Conservation (phyloP, 768 basidiomycete genomes). For the Tylopilus plumbeoviolaceoides region DNA sequence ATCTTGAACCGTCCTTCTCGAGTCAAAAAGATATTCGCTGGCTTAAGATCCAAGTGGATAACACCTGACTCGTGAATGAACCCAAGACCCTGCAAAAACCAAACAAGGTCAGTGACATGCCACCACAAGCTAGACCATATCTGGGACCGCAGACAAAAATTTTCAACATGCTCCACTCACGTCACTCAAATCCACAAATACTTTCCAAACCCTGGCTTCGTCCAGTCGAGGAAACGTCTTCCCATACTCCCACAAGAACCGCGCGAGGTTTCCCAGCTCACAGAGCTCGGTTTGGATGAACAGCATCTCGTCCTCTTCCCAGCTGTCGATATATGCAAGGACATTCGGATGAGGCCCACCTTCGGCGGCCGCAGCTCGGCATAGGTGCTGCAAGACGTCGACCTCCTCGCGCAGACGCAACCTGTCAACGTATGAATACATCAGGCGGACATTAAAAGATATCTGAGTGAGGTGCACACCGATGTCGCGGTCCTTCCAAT, state of each 20-base stretch:
- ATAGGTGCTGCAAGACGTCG: conserved; percentile 80
- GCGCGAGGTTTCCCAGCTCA: conserved; percentile 85
- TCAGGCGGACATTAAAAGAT: conserved; percentile 11
- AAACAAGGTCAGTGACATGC: conserved; percentile 26
- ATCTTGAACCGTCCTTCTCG: conserved; percentile 87
- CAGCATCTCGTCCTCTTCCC: conserved; percentile 87
- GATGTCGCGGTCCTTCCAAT: conserved; percentile 87
- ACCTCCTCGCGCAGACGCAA: conserved; percentile 92
- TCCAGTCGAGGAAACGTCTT: conserved; percentile 79
- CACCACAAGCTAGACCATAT: conserved; percentile 24
- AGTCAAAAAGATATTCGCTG: conserved; percentile 93
- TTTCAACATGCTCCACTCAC: conserved; percentile 45
- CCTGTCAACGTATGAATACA: conserved; percentile 36
- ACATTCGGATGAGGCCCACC: conserved; percentile 67
- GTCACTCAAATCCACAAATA: conserved; percentile 82
- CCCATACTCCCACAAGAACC: conserved; percentile 90
- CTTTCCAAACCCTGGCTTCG: conserved; percentile 95
- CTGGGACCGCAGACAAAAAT: conserved; percentile 1
- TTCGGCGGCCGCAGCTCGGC: conserved; percentile 29
- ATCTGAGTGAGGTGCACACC: conserved; percentile 46
- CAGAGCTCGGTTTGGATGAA: conserved; percentile 96
- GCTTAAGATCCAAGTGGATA: conserved; percentile 96
- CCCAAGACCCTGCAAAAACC: conserved; percentile 58
- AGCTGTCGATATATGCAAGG: conserved; percentile 86
- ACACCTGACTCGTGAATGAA: conserved; percentile 89